Evolutionary conservation across 495 filamentous ascomycete species (phyloP).

Genomic region (Evernia prunastri): DNA sequence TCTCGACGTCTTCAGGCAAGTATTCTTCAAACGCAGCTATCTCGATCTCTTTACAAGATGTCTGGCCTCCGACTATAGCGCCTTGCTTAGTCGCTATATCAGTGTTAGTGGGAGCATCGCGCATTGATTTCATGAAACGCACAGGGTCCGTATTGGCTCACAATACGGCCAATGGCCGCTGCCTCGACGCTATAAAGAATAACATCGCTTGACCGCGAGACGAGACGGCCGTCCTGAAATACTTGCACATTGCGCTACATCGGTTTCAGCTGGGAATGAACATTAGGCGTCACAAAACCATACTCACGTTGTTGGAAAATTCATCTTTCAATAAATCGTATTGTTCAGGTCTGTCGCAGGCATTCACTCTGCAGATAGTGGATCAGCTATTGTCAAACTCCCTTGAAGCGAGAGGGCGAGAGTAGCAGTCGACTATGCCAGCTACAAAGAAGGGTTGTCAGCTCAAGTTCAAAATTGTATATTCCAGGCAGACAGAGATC

Average conservation of each 20-base stretch:
- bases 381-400: background rate
- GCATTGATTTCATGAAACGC: constrained; percentile 39
- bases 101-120: constrained; percentile 19
- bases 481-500: background rate
- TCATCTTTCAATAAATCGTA: constrained; percentile 69
- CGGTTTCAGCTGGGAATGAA: constrained; percentile 18
- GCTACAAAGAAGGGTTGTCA: background rate
- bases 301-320: constrained; percentile 64
- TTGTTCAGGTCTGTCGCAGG: constrained; percentile 84
- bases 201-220: constrained; percentile 89
- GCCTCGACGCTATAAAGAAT: constrained; percentile 98
- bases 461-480: background rate
- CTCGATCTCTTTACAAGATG: constrained; percentile 96
- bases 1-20: constrained; percentile 82
- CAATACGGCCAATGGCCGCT: constrained; percentile 76
- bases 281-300: background rate
- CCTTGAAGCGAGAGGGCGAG: background rate
- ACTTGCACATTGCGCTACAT: constrained; percentile 66
- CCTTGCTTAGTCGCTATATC: constrained; percentile 77
- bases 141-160: constrained; percentile 85
- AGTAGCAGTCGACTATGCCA: background rate
- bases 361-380: constrained; percentile 66
- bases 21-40: constrained; percentile 87
- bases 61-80: constrained; percentile 94
- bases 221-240: constrained; percentile 85